Evolutionary conservation across 169 alveolate species (phyloP).

Genomic region (Perkinsus olseni): DNA sequence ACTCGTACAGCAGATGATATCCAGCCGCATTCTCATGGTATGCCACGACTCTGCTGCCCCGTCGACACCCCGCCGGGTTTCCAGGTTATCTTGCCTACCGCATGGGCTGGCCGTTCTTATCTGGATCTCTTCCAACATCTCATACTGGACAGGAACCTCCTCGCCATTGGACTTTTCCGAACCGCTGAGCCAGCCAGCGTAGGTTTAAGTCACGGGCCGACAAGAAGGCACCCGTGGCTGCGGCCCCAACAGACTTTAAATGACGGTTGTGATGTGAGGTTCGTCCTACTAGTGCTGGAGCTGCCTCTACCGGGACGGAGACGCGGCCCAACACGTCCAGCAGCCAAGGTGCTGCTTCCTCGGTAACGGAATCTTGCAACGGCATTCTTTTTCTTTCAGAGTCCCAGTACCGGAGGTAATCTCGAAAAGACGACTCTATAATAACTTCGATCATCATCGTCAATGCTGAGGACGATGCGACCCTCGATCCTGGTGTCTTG

Average conservation of each 20-base stretch:
- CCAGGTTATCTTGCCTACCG: background rate
- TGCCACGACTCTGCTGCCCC: background rate
- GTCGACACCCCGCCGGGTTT: background rate
- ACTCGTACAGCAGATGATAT: background rate
- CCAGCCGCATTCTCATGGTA: background rate
- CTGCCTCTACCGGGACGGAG: background rate
- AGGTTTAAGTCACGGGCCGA: no score
- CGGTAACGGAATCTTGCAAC: background rate
- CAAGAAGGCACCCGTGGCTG: no score
- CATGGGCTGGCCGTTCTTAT: background rate
- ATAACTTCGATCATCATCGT: no score
- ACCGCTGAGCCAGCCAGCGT: background rate
- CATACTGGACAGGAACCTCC: background rate
- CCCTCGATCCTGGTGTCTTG: no score
- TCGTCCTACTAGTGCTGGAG: background rate
- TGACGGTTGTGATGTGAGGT: background rate
- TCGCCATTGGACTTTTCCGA: background rate
- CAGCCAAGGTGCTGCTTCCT: background rate
- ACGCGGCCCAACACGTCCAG: background rate
- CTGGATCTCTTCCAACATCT: background rate
- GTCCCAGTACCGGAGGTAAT: background rate
- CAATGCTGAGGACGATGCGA: no score
- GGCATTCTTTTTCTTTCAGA: background rate
- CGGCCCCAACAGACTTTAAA: no score
- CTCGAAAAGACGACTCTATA: no score